A percentile compares a stretch with the other conserved stretches of the same genome.
Evolutionary conservation across 2,329 filamentous ascomycete genomes (phyloP).

Genomic region (Sarocladium kiliense): DNA sequence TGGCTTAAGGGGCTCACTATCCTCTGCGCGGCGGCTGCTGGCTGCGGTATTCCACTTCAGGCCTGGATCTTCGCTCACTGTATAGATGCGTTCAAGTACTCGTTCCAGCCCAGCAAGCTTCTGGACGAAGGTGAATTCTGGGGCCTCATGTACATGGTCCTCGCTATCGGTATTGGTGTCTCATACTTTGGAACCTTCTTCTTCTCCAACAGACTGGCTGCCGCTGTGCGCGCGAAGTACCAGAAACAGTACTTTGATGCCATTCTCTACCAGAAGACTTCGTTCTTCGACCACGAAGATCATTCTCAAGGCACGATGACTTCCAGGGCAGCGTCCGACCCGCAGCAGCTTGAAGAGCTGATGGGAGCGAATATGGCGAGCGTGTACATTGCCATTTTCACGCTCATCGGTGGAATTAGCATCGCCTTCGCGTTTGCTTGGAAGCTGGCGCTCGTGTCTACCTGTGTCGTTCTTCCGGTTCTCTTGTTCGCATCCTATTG

Average conservation of each 20-base stretch:
- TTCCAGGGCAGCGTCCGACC: conserved; percentile 49
- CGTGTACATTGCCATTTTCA: conserved; percentile 58
- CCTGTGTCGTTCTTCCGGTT: conserved; percentile 54
- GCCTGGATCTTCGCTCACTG: conserved; percentile 52
- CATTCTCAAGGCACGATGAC: conserved; percentile 58
- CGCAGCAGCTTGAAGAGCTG: conserved; percentile 56
- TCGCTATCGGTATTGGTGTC: conserved; percentile 48
- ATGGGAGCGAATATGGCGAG: conserved; percentile 60
- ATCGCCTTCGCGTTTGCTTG: conserved; percentile 70
- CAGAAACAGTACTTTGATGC: conserved; percentile 56
- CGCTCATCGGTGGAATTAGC: conserved; percentile 56
- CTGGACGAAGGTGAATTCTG: conserved; percentile 50
- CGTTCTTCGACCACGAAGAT: conserved; percentile 56
- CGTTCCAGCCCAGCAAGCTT: conserved; percentile 21
- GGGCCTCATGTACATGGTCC: conserved; percentile 60
- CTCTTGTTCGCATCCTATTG: conserved; percentile 43
- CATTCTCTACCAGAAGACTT: conserved; percentile 53
- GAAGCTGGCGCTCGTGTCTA: conserved; percentile 67
- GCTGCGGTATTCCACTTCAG: conserved; percentile 43
- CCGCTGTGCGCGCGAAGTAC: conserved; percentile 47
- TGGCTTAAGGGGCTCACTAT: conserved; percentile 45
- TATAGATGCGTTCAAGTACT: conserved; percentile 43
- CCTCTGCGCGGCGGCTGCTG: conserved; percentile 37
- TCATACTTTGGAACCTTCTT: conserved; percentile 42
- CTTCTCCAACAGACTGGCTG: conserved; percentile 39